Conservation (phyloP, 495 filamentous ascomycete genomes). For the Pyronema omphalodes region DNA sequence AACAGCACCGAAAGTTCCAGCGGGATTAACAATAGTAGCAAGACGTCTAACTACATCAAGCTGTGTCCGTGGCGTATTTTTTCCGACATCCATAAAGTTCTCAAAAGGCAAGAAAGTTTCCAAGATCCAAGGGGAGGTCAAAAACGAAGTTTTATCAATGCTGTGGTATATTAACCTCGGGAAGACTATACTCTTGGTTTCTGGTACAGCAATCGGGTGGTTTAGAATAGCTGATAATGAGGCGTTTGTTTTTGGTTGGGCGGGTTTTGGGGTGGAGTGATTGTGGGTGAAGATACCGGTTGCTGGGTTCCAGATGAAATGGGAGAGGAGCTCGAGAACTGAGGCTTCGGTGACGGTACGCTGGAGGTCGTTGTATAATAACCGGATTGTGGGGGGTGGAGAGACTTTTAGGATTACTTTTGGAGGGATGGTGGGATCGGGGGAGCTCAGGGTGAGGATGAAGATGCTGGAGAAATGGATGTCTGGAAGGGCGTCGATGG, state of each 20-base stretch:
- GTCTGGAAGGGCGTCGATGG: slow-evolving; percentile 7
- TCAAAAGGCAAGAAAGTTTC: no score
- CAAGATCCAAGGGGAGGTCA: no score
- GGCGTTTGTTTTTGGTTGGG: not conserved
- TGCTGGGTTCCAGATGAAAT: slow-evolving; percentile 11
- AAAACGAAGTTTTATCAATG: no score
- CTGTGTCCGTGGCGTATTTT: no score
- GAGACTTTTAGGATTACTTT: slow-evolving; percentile 18
- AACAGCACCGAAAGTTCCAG: no score
- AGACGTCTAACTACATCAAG: no score
- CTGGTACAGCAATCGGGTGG: no score
- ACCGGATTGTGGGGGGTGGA: slow-evolving; percentile 12
- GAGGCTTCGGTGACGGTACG: slow-evolving; percentile 15
- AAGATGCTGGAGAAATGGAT: slow-evolving; percentile 13
- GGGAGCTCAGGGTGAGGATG: slow-evolving; percentile 6
- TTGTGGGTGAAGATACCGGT: slow-evolving; percentile 13
- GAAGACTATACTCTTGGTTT: no score
- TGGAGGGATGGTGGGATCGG: not conserved
- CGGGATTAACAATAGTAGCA: no score
- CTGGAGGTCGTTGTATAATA: slow-evolving; percentile 14
- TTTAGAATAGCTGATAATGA: not conserved
- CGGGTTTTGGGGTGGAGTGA: slow-evolving; percentile 19
- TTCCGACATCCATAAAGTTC: no score
- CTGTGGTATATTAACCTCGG: no score
- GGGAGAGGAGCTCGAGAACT: slow-evolving; percentile 8